Percentiles rank a stretch among this genome's conserved stretches.
Evolutionary conservation across 1,284 basidiomycete genomes (phyloP).

Genomic region (Boletus smithii): DNA sequence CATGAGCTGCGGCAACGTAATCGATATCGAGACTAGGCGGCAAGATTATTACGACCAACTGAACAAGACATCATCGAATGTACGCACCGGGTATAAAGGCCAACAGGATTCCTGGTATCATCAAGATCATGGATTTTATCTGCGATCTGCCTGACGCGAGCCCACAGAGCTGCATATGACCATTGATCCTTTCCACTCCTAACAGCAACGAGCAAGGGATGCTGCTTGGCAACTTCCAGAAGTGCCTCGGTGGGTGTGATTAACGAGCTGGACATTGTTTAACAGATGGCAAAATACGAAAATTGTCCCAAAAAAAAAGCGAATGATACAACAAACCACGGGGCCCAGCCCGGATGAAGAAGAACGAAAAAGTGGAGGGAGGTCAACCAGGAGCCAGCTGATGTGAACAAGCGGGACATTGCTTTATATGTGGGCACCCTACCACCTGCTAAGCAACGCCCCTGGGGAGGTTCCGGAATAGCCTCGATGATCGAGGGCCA

Average conservation of each 20-base stretch:
- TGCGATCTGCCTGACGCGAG: conserved; percentile 26
- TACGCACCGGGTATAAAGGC: conserved; percentile 24
- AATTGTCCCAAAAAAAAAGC: neutral
- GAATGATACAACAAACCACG: neutral
- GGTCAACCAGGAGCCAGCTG: conserved; percentile 16
- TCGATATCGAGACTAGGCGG: conserved; percentile 27
- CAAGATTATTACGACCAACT: neutral
- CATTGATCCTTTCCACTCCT: conserved; percentile 20
- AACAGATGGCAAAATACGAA: too few relatives aligned
- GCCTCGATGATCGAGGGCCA: too few relatives aligned
- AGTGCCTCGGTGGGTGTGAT: conserved; percentile 31
- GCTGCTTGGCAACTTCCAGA: conserved; percentile 30
- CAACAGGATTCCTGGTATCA: conserved; percentile 21
- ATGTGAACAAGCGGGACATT: neutral
- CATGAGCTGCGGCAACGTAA: conserved; percentile 30
- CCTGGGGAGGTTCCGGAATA: too few relatives aligned
- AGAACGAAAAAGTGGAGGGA: conserved; percentile 7
- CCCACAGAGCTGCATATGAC: conserved; percentile 32
- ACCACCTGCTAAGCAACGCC: neutral
- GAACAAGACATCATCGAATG: neutral
- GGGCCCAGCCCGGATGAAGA: conserved; percentile 22
- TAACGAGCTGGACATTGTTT: conserved; percentile 17
- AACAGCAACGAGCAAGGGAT: conserved; percentile 25
- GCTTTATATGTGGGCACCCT: conserved; percentile 12
- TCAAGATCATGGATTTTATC: conserved; percentile 23